A percentile compares a stretch with the other conserved stretches of the same genome.
phyloP scores from a whole-genome alignment of 2,329 filamentous ascomycete genomes.

The Simplicillium aogashimaense region DNA sequence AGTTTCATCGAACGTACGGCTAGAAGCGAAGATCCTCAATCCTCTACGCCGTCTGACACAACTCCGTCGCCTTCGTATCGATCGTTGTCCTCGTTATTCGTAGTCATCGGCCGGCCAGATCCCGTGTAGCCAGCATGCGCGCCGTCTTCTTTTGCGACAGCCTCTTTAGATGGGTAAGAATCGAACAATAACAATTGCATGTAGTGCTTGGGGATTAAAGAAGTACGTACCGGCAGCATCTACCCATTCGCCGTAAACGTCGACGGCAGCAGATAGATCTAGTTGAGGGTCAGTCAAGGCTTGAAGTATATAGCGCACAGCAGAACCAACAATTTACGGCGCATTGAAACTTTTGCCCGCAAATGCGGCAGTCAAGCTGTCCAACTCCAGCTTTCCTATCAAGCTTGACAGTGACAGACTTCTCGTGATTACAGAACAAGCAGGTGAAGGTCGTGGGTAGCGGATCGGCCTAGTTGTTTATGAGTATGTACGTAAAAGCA shows the following conservation, averaged over 20 bases:
- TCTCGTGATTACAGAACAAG: slow-evolving; percentile 97
- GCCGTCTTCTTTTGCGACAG: slow-evolving; percentile 38
- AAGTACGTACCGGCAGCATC: slow-evolving; percentile 59
- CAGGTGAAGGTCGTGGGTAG: slow-evolving; percentile 84
- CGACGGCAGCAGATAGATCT: slow-evolving; percentile 86
- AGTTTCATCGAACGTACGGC: background rate
- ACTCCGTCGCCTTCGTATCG: slow-evolving; percentile 44
- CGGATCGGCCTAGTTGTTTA: slow-evolving; percentile 49
- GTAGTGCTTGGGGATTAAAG: slow-evolving; percentile 1
- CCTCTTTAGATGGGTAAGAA: slow-evolving; percentile 22
- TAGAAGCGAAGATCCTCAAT: slow-evolving; percentile 24
- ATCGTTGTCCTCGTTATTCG: slow-evolving; percentile 24
- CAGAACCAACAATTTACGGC: slow-evolving; percentile 70
- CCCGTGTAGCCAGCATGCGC: slow-evolving; percentile 17
- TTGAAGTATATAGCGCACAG: slow-evolving; percentile 1
- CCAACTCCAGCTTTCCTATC: slow-evolving; percentile 90
- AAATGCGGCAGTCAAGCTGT: slow-evolving; percentile 80
- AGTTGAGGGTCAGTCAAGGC: slow-evolving; percentile 7
- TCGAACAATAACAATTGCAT: slow-evolving; percentile 4
- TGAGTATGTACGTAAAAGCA: too few relatives aligned
- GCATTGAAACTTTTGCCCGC: slow-evolving; percentile 88
- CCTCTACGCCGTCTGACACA: slow-evolving; percentile 45
- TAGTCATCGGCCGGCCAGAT: slow-evolving; percentile 12
- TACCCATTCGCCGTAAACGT: slow-evolving; percentile 97
- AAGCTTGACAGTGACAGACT: slow-evolving; percentile 79